Evolutionary conservation across 176 grass and related monocot species (phyloP).

Genomic region (Raddia distichophylla): DNA sequence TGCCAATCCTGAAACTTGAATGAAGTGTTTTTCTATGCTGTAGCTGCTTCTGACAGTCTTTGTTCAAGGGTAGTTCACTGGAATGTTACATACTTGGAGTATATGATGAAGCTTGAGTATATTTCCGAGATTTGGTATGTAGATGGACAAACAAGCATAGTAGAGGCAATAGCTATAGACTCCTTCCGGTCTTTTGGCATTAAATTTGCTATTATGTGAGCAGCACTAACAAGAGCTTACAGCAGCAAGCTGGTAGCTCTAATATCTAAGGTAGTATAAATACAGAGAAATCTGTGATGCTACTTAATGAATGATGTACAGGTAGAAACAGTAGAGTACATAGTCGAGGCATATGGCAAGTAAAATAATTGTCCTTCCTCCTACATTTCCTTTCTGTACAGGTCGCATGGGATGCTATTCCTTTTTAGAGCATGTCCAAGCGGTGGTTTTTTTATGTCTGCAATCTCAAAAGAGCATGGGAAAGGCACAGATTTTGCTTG

Average conservation of each 20-base stretch:
- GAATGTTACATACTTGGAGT: slow-evolving; percentile 37
- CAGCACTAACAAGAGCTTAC: slow-evolving; percentile 54
- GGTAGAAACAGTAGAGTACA: slow-evolving; percentile 46
- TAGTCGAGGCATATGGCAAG: slow-evolving; percentile 47
- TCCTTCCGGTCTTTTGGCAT: slow-evolving; percentile 28
- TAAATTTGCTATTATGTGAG: slow-evolving; percentile 39
- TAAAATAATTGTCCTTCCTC: slow-evolving; percentile 60
- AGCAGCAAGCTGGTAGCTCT: slow-evolving; percentile 47
- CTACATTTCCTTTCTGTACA: slow-evolving; percentile 63
- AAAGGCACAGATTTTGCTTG: slow-evolving; percentile 32
- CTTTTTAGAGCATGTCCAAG: slow-evolving; percentile 46
- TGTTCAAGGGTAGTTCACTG: slow-evolving; percentile 42
- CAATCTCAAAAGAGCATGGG: slow-evolving; percentile 14
- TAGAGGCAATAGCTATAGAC: slow-evolving; percentile 2
- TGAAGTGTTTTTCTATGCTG: slow-evolving; percentile 36
- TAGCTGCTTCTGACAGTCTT: slow-evolving; percentile 46
- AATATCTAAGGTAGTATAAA: slow-evolving; percentile 63
- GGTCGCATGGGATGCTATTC: slow-evolving; percentile 44
- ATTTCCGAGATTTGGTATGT: slow-evolving; percentile 20
- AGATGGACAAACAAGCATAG: slow-evolving; percentile 27
- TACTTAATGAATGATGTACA: slow-evolving; percentile 45
- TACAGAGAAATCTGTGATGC: slow-evolving; percentile 34
- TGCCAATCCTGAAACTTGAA: slow-evolving; percentile 35
- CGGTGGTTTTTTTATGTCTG: slow-evolving; percentile 1
- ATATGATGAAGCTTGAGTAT: slow-evolving; percentile 44